These are phyloP conservation scores for Boletus patriciae DNA, from an alignment of 768 basidiomycete species.

Conservation along the genomic window DNA sequence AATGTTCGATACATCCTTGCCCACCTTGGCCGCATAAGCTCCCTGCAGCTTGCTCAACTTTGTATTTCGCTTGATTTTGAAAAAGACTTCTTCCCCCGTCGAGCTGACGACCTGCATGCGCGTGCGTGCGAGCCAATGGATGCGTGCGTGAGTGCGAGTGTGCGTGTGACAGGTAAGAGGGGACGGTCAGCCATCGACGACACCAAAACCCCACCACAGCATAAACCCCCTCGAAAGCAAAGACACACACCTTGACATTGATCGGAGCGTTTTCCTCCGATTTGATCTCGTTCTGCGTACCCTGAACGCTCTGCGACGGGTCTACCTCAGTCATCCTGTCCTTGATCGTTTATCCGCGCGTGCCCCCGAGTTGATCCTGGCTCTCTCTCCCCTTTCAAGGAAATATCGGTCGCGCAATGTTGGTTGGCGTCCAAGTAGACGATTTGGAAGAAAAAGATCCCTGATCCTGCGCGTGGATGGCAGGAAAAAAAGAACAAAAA, in stretches of 20 bases:
- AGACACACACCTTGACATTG: conserved; percentile 67
- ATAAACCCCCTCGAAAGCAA: neutral
- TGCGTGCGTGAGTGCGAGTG: too few species aligned
- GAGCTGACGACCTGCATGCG: conserved; percentile 64
- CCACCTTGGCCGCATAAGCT: conserved; percentile 90
- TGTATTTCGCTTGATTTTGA: conserved; percentile 95
- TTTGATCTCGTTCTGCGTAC: conserved; percentile 48
- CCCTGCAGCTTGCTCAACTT: conserved; percentile 90
- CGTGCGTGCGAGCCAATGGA: too few species aligned
- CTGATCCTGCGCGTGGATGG: neutral
- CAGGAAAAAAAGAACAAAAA: neutral
- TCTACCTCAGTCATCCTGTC: conserved; percentile 15
- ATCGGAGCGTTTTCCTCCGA: conserved; percentile 61
- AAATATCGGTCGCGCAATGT: neutral
- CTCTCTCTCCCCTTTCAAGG: neutral
- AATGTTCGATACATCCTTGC: conserved; percentile 84
- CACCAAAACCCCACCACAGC: too few species aligned
- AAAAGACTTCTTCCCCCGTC: conserved; percentile 86
- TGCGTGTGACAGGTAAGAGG: too few species aligned
- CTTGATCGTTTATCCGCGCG: neutral
- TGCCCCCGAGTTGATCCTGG: too few species aligned
- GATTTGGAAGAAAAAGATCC: neutral
- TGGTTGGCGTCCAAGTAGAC: neutral
- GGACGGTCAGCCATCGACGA: too few species aligned
- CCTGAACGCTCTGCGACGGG: conserved; percentile 3